Base-by-base conservation (phyloP, 371 early-diverging fungal species). In the Apophysomyces elegans region DNA sequence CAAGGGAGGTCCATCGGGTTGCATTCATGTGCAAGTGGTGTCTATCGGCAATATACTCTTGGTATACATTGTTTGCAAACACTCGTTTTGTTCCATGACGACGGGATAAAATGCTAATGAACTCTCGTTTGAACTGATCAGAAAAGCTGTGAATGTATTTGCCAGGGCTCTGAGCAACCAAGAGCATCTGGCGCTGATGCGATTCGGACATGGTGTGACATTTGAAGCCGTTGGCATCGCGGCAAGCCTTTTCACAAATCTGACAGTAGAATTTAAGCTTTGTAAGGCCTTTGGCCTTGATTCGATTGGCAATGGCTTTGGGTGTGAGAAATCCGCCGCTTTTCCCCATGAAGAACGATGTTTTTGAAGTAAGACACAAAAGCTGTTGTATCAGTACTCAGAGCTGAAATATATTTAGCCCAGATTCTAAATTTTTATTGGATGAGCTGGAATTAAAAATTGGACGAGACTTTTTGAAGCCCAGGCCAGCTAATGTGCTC, bases 141-240 rank as follows among this genome's bases (percentile, higher is more conserved):
- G 93, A 90, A 66, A 87, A 93, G 63, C 74, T 84, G 62, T 87
- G 81, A 38, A 94, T 67, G 65, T 82, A 91, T 68, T 83, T 84
- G 35, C 85, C 86, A 6, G 91, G 90, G 59, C 87, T 90, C n/a
- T 94, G 92, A 8, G 93, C 92, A 56, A 97, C 94, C 6, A 97
- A 80, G 16, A 87, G 66, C 95, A 97, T 96, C 76, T 96, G 95
- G 16, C 96, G 89, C 73, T 94, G 93, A 81, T 98, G 99, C 4
- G 92, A 87, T 78, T 97, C 97, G 18, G 95, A 93, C 50, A 87
- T 85, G 47, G 88, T 89, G 77, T 98, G 98, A 64, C 95, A 94
- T 79, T 96, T 95, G 85, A 96, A 98, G 8, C 99, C 99, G 78
- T 97, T 97, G 72, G 95, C 97, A 78, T 98, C 98, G 59, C 95